A percentile compares a stretch with the other conserved stretches of the same genome.
phyloP scores from a whole-genome alignment of 257 asterid genomes.

The Solanum sejunctum region DNA sequence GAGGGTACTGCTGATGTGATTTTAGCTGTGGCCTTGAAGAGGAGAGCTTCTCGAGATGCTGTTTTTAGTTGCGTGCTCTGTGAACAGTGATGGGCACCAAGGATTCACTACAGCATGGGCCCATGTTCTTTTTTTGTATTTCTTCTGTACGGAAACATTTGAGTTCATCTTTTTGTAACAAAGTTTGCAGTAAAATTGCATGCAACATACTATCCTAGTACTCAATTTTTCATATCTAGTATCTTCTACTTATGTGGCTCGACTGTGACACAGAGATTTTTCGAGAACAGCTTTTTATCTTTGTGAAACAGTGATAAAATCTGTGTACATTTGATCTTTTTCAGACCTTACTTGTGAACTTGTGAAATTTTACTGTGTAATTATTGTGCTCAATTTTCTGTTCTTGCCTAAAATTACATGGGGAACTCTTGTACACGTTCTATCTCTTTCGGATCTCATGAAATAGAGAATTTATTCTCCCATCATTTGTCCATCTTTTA shows the following conservation, averaged over 20 bases:
- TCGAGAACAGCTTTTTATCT: too few species aligned
- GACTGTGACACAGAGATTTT: too few species aligned
- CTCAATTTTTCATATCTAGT: too few species aligned
- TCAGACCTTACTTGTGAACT: accelerated
- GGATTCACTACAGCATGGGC: not conserved
- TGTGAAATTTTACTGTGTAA: too few species aligned
- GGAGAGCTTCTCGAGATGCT: not conserved
- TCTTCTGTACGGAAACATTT: not conserved
- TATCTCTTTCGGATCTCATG: not conserved
- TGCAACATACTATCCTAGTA: not conserved
- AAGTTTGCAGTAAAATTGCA: not conserved
- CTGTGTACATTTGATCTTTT: too few species aligned
- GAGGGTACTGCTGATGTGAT: not conserved
- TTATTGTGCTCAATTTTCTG: too few species aligned
- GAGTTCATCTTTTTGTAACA: not conserved
- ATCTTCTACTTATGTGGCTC: too few species aligned
- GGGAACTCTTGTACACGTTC: not conserved
- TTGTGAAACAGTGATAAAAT: too few species aligned
- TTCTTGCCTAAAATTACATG: not conserved
- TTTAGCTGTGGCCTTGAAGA: not conserved
- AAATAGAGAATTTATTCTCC: not conserved
- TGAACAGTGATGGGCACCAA: not conserved
- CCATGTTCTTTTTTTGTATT: not conserved
- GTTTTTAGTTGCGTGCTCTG: not conserved
- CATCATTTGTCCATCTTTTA: too few species aligned